These are phyloP conservation scores for Murraya paniculata DNA, from an alignment of 345 rosid genomes.

Conservation along the genomic window DNA sequence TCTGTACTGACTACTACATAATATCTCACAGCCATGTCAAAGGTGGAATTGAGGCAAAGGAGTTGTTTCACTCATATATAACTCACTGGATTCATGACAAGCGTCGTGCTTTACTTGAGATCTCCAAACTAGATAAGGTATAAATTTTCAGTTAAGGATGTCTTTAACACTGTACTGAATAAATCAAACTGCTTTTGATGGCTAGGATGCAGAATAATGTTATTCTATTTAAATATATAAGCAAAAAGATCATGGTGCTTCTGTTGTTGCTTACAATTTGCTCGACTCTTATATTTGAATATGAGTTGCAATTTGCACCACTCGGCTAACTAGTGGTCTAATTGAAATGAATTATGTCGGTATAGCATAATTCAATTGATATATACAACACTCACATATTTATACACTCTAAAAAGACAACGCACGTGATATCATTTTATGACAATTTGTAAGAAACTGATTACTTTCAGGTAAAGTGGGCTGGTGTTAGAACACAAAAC, in stretches of 20 bases:
- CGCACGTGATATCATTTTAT: not conserved
- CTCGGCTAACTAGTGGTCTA: not conserved
- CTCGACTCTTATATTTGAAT: not conserved
- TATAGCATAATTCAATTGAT: not conserved
- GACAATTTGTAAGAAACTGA: slow-evolving; percentile 17
- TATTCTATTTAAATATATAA: no score
- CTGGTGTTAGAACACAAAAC: slow-evolving; percentile 63
- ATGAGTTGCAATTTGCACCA: not conserved
- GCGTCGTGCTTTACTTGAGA: slow-evolving; percentile 63
- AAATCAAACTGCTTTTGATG: not conserved
- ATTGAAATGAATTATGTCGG: not conserved
- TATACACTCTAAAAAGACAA: not conserved
- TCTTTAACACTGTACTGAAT: not conserved
- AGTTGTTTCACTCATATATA: slow-evolving; percentile 77
- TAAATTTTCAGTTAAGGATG: slow-evolving; percentile 7
- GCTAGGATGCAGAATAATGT: not conserved
- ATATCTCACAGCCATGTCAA: slow-evolving; percentile 61
- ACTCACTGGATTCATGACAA: slow-evolving; percentile 85
- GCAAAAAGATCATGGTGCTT: not conserved
- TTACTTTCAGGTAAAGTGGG: slow-evolving; percentile 71
- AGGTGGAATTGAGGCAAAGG: slow-evolving; percentile 92
- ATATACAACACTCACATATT: not conserved
- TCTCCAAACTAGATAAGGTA: slow-evolving; percentile 91
- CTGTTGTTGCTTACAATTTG: not conserved
- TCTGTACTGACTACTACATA: slow-evolving; percentile 22